These are phyloP conservation scores for Aquilaria yunnanensis DNA, from an alignment of 345 rosid genomes.

Conservation along the genomic window DNA sequence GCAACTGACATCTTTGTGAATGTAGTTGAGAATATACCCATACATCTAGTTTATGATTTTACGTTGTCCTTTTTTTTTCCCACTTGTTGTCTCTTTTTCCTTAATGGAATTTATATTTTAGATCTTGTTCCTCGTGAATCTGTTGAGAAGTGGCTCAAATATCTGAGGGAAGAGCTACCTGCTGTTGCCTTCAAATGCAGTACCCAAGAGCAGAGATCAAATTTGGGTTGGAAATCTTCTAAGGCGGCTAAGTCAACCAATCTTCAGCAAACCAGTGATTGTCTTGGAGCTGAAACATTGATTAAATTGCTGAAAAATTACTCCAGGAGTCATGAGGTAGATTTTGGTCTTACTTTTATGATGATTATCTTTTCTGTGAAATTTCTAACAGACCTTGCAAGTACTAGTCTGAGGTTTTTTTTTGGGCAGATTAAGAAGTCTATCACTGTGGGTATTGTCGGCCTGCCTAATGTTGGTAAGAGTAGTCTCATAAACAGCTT, in stretches of 20 bases:
- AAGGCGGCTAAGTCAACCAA: conserved; percentile 64
- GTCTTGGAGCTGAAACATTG: conserved; percentile 96
- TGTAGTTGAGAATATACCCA: too few species aligned
- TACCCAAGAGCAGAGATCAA: conserved; percentile 88
- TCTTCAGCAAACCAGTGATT: conserved; percentile 82
- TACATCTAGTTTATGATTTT: too few species aligned
- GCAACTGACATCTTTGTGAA: too few species aligned
- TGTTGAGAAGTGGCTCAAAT: conserved; percentile 92
- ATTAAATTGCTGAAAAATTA: conserved; percentile 85
- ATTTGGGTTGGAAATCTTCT: conserved; percentile 88
- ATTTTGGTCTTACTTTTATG: conserved; percentile 1
- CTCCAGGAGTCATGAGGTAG: conserved; percentile 93
- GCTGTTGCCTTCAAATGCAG: conserved; percentile 97
- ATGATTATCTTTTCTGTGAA: not conserved
- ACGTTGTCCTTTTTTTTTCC: not conserved
- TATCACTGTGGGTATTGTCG: conserved; percentile 87
- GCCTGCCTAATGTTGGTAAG: conserved; percentile 97
- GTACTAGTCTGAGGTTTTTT: conserved; percentile 4
- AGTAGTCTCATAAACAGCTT: conserved; percentile 98
- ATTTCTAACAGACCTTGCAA: not conserved
- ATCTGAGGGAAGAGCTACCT: conserved; percentile 91
- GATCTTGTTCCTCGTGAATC: conserved; percentile 99
- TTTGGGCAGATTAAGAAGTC: conserved; percentile 79
- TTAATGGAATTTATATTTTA: conserved; percentile 17
- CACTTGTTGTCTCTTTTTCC: not conserved